Conservation (phyloP, 768 basidiomycete genomes). For the Grammothele lineata region DNA sequence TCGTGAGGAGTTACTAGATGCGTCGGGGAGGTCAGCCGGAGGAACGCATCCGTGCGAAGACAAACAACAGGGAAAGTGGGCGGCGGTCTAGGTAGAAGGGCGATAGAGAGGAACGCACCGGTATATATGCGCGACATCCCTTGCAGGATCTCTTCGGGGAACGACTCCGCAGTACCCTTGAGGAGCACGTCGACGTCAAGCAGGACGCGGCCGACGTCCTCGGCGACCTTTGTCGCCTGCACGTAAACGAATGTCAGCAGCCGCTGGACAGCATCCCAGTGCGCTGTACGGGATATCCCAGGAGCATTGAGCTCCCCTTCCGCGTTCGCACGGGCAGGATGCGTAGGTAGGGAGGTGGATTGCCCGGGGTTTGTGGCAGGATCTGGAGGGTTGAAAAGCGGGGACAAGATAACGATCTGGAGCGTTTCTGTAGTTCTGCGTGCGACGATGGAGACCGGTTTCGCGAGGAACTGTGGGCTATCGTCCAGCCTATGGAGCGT, state of each 20-base stretch:
- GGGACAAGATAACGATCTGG: constrained; percentile 61
- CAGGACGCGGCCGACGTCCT: constrained; percentile 60
- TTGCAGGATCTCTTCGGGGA: constrained; percentile 33
- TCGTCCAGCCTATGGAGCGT: constrained; percentile 43
- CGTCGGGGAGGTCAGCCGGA: neutral
- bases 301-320: neutral
- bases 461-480: constrained; percentile 51
- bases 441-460: constrained; percentile 50
- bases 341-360: too few relatives aligned
- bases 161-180: constrained; percentile 44
- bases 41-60: neutral
- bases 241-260: constrained; percentile 84
- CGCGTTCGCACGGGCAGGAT: too few relatives aligned
- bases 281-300: constrained; percentile 36
- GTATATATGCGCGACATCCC: constrained; percentile 31
- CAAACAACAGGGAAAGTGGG: neutral
- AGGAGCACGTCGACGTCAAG: constrained; percentile 79
- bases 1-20: constrained; percentile 8
- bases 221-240: constrained; percentile 73
- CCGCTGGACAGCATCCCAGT: constrained; percentile 68
- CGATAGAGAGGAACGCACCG: constrained; percentile 12
- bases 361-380: too few relatives aligned
- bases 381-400: constrained; percentile 37
- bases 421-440: constrained; percentile 44
- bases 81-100: constrained; percentile 2